A percentile compares a stretch with the other conserved stretches of the same genome.
Conservation (phyloP, 2,329 filamentous ascomycete genomes). For the Aspergillus quadricinctus region DNA sequence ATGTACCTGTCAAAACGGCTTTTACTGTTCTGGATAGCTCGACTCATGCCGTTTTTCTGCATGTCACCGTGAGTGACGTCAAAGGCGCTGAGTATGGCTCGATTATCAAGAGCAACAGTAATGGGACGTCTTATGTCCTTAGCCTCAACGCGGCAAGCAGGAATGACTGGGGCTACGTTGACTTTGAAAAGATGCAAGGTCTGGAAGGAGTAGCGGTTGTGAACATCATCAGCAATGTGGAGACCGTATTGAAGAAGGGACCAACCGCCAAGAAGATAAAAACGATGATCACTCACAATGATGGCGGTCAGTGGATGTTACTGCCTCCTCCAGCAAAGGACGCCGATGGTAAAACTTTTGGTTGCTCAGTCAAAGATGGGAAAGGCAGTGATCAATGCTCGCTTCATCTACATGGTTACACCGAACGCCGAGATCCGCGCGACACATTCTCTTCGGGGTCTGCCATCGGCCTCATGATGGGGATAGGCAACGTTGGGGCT, state of each 20-base stretch:
- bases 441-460: slow-evolving; percentile 86
- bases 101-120: slow-evolving; percentile 97
- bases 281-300: slow-evolving; percentile 93
- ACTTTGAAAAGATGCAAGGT: slow-evolving; percentile 93
- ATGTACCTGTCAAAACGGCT: slow-evolving; percentile 69
- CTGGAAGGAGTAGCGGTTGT: slow-evolving; percentile 86
- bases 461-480: slow-evolving; percentile 87
- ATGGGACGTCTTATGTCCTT: slow-evolving; percentile 90
- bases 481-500: slow-evolving; percentile 82
- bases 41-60: slow-evolving; percentile 89
- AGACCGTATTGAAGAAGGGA: slow-evolving; percentile 58
- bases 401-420: slow-evolving; percentile 92
- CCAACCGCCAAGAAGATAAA: slow-evolving; percentile 69
- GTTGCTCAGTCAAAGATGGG: slow-evolving; percentile 60
- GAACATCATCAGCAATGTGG: slow-evolving; percentile 75
- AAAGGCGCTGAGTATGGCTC: slow-evolving; percentile 69
- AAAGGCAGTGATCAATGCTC: slow-evolving; percentile 62
- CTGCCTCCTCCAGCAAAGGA: slow-evolving; percentile 69
- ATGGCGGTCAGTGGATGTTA: slow-evolving; percentile 81
- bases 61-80: slow-evolving; percentile 72
- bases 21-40: slow-evolving; percentile 96
- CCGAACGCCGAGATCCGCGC: slow-evolving; percentile 74
- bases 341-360: slow-evolving; percentile 65
- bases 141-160: slow-evolving; percentile 79
- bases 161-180: slow-evolving; percentile 71